Evolutionary conservation across 2,329 filamentous ascomycete genomes (phyloP).

Genomic region (Hirsutella rhossiliensis): DNA sequence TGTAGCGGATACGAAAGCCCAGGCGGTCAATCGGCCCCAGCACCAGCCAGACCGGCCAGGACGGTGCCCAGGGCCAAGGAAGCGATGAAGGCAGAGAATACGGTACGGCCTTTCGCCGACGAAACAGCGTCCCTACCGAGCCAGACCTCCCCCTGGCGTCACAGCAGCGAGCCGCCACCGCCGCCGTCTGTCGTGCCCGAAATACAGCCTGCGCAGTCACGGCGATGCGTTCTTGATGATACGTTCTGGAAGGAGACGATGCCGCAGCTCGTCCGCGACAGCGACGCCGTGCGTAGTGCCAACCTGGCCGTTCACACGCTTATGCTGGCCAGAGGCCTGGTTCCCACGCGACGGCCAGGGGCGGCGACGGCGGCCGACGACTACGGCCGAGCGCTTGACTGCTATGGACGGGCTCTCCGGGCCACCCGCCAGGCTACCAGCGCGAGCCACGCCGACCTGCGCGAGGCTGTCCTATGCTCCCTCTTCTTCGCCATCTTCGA

Average conservation of each 20-base stretch:
- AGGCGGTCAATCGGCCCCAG: neutral
- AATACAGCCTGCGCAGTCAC: neutral
- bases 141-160: neutral
- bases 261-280: constrained; percentile 19
- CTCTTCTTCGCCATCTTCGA: constrained; percentile 26
- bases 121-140: neutral
- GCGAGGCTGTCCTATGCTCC: constrained; percentile 20
- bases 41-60: neutral
- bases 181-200: neutral
- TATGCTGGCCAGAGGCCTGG: constrained; percentile 13
- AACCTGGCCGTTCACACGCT: constrained; percentile 24
- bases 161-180: neutral
- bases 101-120: neutral
- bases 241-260: constrained; percentile 22
- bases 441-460: constrained; percentile 7
- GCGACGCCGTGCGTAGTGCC: constrained; percentile 22
- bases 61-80: neutral
- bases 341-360: neutral
- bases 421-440: constrained; percentile 11
- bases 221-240: constrained; percentile 14
- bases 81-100: neutral
- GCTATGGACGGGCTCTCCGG: constrained; percentile 20
- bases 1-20: constrained; percentile 19
- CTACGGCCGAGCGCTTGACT: constrained; percentile 19
- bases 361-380: constrained; percentile 6